Evolutionary conservation across 2,329 filamentous ascomycete genomes (phyloP).

Genomic region (Venturia asperata): DNA sequence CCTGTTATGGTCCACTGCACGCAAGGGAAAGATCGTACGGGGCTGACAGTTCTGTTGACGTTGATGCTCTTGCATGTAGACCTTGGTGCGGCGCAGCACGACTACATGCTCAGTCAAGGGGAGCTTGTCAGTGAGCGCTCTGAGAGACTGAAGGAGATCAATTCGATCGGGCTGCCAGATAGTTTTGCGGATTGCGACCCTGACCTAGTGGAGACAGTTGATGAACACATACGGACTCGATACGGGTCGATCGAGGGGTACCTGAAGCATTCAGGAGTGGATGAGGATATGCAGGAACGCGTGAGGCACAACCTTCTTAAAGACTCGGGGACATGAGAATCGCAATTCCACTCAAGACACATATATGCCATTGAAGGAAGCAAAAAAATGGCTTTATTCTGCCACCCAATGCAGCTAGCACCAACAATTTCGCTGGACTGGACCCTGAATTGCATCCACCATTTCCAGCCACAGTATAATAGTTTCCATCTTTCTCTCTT

Average conservation of each 20-base stretch:
- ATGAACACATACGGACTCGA: constrained; percentile 49
- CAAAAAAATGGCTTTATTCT: background rate
- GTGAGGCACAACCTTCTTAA: constrained; percentile 25
- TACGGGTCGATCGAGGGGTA: constrained; percentile 65
- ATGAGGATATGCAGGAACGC: constrained; percentile 29
- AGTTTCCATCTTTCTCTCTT: background rate
- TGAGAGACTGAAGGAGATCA: constrained; percentile 60
- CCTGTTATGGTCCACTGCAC: constrained; percentile 76
- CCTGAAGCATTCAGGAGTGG: constrained; percentile 53
- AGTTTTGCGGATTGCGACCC: constrained; percentile 62
- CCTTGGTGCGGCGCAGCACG: constrained; percentile 54
- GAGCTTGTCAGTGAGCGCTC: constrained; percentile 56
- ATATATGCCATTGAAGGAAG: background rate
- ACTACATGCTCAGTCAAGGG: constrained; percentile 62
- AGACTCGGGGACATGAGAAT: background rate
- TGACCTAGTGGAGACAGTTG: constrained; percentile 56
- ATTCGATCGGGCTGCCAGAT: constrained; percentile 62
- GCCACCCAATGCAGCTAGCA: background rate
- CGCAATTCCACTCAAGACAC: background rate
- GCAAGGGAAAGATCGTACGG: constrained; percentile 81
- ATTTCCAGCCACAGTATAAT: background rate
- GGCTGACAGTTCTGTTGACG: constrained; percentile 61
- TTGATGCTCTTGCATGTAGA: constrained; percentile 57
- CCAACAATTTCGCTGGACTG: background rate
- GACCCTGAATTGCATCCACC: background rate